A percentile compares a stretch with the other conserved stretches of the same genome.
phyloP scores from a whole-genome alignment of 331 rosid species.

The Malus hybrid region DNA sequence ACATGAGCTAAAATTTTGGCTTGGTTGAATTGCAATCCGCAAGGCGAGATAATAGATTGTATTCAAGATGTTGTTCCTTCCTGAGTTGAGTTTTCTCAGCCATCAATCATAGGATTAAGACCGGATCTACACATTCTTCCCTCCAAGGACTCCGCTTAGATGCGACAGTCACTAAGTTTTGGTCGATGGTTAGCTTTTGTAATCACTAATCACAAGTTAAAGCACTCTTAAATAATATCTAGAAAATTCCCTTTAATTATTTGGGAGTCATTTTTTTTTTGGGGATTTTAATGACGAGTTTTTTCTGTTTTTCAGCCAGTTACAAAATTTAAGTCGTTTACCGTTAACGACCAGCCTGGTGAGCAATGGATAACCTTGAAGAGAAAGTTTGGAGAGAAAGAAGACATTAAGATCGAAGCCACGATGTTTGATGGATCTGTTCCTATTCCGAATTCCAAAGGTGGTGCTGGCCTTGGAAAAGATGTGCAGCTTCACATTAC shows the following conservation, averaged over 20 bases:
- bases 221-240: neutral
- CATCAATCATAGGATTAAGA: neutral
- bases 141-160: neutral
- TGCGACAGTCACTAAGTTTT: neutral
- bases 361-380: conserved; percentile 71
- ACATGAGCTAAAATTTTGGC: neutral
- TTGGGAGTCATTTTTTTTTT: neutral
- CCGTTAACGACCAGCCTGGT: conserved; percentile 56
- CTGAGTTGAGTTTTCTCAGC: neutral
- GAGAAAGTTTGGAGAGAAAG: conserved; percentile 42
- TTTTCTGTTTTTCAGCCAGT: conserved; percentile 36
- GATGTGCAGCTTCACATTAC: conserved; percentile 64
- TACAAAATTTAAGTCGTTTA: conserved; percentile 44
- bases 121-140: neutral
- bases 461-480: conserved; percentile 22
- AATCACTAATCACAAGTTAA: neutral
- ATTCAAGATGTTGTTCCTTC: neutral
- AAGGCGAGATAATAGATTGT: neutral
- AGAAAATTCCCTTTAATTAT: neutral
- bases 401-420: conserved; percentile 68
- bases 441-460: conserved; percentile 35
- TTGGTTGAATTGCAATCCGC: neutral
- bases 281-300: neutral
- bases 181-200: neutral
- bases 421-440: conserved; percentile 65